These are phyloP conservation scores for Sporothrix globosa DNA, from an alignment of 2,329 filamentous ascomycete species.

Conservation along the genomic window DNA sequence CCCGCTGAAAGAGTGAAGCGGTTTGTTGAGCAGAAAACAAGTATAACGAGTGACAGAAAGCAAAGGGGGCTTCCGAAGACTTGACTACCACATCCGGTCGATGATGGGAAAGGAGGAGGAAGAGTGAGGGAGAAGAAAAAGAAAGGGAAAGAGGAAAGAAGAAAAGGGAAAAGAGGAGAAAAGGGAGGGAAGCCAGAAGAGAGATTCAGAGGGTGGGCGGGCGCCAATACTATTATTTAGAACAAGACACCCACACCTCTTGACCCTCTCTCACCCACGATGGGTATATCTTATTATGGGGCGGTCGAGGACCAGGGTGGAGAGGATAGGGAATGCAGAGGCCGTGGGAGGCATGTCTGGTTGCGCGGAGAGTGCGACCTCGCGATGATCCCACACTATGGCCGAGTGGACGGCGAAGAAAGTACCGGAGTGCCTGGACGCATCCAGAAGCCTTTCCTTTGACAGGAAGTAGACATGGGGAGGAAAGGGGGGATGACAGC, in stretches of 20 bases:
- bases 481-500: not conserved
- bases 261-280: constrained; percentile 16
- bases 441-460: constrained; percentile 8
- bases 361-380: not conserved
- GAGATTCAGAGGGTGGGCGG: constrained; percentile 22
- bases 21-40: constrained; percentile 49
- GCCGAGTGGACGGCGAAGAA: not conserved
- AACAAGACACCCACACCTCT: constrained; percentile 2
- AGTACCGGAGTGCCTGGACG: not conserved
- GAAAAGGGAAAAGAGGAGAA: constrained; percentile 19
- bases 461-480: constrained; percentile 10
- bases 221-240: constrained; percentile 29
- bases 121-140: constrained; percentile 44
- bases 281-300: constrained; percentile 11
- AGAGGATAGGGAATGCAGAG: constrained; percentile 11
- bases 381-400: not conserved
- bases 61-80: constrained; percentile 49
- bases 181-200: constrained; percentile 19
- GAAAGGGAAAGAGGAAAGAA: constrained; percentile 34
- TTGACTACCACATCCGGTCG: constrained; percentile 56
- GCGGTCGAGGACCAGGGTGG: constrained; percentile 20
- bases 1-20: constrained; percentile 91
- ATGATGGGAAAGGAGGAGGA: constrained; percentile 49
- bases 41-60: constrained; percentile 56
- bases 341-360: constrained; percentile 19